Percentiles rank a stretch among this genome's conserved stretches.
These are phyloP conservation scores for Linaria vulgaris DNA, from an alignment of 257 asterid species.

Conservation along the genomic window DNA sequence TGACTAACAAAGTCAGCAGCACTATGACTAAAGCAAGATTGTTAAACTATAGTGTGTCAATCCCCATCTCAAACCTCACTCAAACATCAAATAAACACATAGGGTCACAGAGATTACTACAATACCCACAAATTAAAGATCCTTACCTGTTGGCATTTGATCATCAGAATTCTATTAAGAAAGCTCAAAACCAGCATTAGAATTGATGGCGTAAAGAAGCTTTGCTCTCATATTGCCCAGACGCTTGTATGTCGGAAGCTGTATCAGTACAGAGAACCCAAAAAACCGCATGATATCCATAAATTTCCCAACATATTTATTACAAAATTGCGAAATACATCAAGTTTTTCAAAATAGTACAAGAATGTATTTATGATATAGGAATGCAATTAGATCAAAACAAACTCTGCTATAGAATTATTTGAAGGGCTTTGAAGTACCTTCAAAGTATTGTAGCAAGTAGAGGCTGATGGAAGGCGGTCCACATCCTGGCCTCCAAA, in stretches of 20 bases:
- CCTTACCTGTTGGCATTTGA: conserved; percentile 26
- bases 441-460: conserved; percentile 95
- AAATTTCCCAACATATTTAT: conserved; percentile 1
- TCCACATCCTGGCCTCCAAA: conserved; percentile 98
- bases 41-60: not conserved
- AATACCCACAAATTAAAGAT: conserved; percentile 10
- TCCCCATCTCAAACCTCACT: not conserved
- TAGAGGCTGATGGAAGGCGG: conserved; percentile 98
- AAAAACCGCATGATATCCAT: conserved; percentile 20
- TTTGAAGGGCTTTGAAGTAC: conserved; percentile 35
- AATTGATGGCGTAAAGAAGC: conserved; percentile 85
- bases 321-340: not conserved
- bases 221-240: conserved; percentile 78
- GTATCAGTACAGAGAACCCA: conserved; percentile 33
- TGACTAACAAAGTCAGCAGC: not conserved
- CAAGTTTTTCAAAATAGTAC: not conserved
- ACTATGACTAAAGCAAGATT: not conserved
- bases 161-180: conserved; percentile 43
- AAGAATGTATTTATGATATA: conserved; percentile 7
- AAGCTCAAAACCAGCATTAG: conserved; percentile 96
- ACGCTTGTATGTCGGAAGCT: conserved; percentile 97
- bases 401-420: not conserved
- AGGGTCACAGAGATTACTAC: not conserved
- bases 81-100: not conserved
- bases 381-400: conserved; percentile 16